These are phyloP conservation scores for Triangularia setosa DNA, from an alignment of 2,329 filamentous ascomycete species.

Conservation along the genomic window DNA sequence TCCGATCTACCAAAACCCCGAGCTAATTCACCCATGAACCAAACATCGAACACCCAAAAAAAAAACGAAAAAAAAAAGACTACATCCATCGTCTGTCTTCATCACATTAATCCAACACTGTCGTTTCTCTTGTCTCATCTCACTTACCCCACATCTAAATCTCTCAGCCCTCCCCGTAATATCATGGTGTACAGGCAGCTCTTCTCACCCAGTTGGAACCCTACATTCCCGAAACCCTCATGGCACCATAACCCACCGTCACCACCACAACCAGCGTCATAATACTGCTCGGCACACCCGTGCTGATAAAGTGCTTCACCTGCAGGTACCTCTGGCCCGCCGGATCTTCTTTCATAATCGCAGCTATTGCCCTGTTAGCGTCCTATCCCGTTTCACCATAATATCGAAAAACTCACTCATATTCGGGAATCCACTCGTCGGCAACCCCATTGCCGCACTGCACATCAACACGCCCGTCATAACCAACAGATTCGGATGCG, in stretches of 20 bases:
- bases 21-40: neutral
- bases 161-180: neutral
- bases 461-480: constrained; percentile 97
- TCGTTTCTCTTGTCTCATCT: neutral
- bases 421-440: constrained; percentile 95
- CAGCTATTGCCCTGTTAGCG: constrained; percentile 53
- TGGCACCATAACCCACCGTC: constrained; percentile 84
- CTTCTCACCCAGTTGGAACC: no score
- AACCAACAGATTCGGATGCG: constrained; percentile 89
- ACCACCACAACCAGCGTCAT: constrained; percentile 78
- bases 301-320: constrained; percentile 90
- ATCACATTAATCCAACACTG: neutral
- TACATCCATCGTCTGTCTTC: neutral
- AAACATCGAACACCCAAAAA: no score
- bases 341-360: constrained; percentile 98
- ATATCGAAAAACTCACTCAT: constrained; percentile 73
- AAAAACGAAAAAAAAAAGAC: neutral
- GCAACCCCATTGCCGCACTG: constrained; percentile 93
- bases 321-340: constrained; percentile 88
- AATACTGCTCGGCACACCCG: constrained; percentile 85
- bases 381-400: neutral
- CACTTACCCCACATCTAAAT: neutral
- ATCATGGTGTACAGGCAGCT: no score
- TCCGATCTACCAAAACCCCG: neutral
- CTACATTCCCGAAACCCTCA: constrained; percentile 58